Percentiles rank a stretch among this genome's conserved stretches.
Conservation (phyloP, 2,329 filamentous ascomycete species). For the Didymella sp. region DNA sequence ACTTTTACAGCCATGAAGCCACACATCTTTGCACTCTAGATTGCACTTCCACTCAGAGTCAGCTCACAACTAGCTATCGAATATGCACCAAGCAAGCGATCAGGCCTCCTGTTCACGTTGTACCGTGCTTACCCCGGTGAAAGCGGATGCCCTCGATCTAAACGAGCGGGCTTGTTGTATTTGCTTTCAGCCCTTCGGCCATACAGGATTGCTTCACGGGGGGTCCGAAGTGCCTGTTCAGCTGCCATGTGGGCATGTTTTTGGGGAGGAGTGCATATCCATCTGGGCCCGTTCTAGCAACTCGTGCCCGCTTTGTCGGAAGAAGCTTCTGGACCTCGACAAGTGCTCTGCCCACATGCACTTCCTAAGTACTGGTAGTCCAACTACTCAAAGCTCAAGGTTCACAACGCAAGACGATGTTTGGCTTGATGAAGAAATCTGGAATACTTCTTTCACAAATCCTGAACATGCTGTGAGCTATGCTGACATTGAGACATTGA, state of each 20-base stretch:
- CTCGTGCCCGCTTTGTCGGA: conserved; percentile 28
- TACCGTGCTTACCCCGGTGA: conserved; percentile 13
- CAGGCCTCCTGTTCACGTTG: neutral
- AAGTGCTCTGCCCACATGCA: neutral
- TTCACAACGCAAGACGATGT: neutral
- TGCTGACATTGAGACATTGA: neutral
- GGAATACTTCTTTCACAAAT: neutral
- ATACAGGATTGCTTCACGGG: neutral
- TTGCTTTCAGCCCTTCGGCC: conserved; percentile 22
- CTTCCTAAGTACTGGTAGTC: neutral
- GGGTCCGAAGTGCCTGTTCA: conserved; percentile 20
- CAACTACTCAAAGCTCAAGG: neutral
- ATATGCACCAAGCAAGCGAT: conserved; percentile 6
- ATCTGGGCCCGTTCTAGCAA: conserved; percentile 18
- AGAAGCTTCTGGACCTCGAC: neutral
- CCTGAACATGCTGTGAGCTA: neutral
- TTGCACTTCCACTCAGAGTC: neutral
- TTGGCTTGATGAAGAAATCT: conserved; percentile 10
- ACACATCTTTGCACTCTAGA: conserved; percentile 7
- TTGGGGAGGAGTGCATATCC: conserved; percentile 23
- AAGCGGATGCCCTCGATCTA: conserved; percentile 2
- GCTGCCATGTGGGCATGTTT: conserved; percentile 25
- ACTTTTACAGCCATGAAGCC: neutral
- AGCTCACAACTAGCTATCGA: conserved; percentile 3
- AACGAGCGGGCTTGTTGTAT: conserved; percentile 19